Evolutionary conservation across 1,139 yeast species (phyloP), one percentile per base, ranked within the genome.

Genomic region (Citeromyces hawaiiensis): DNA sequence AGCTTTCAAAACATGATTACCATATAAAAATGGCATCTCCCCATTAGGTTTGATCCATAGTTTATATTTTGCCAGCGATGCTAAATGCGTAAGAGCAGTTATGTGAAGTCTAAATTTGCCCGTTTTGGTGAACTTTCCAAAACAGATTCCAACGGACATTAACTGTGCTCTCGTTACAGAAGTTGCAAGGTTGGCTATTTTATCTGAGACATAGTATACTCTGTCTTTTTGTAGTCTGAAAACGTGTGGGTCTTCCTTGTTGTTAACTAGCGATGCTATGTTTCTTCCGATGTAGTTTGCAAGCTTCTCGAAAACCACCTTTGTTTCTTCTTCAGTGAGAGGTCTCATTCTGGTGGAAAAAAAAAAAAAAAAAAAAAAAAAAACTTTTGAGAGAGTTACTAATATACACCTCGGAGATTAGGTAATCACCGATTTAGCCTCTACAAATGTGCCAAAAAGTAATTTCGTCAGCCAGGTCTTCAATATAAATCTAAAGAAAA

Each of bases 1-100:
- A 11, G 99, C 99, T 58, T 93, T 93, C 50, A 91, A 69, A 18
- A 91, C 93, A 59, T 91, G 96, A 64, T 91, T 91, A 35, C 99
- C 99, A 54, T 93, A 91, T 47, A 91, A 66, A 59, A 80, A 93
- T 8, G 98, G 97, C 98, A 93, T 93, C 61, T 91, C 99, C 51
- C 98, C 98, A 55, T 91, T 91, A 40, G 77, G 77, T 60, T 93
- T 93, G 61, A 91, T 86, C 98, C 98, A 93, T 36, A 91, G 69
- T 63, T 91, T 91, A 64, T 80, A 87, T 59, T 83, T 86, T 38
- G 98, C 97, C 56, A 81, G 81, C 52, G 83, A 81, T 4, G 95
- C 79, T 44, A 91, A 63, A 48, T 85, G 72, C 41, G 83, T 78
- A 48, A 91, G 71, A 4, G 96, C 70, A n/a, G 98, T 91, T 45